Base-by-base conservation (phyloP, 2,329 filamentous ascomycete genomes). In the Acrodontium crateriforme region DNA sequence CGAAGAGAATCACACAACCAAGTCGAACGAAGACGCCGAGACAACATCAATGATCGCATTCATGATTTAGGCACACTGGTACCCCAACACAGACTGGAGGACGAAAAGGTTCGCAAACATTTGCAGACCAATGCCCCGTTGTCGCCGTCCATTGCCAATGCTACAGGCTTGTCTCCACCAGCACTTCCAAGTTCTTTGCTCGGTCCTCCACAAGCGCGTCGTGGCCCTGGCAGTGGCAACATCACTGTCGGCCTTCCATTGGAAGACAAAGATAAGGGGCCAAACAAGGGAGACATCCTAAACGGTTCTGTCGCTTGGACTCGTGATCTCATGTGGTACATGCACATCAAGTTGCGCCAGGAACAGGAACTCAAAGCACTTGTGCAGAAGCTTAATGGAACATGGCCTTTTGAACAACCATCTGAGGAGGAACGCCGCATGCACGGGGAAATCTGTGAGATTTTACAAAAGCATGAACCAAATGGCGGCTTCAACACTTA, bases 41-140 rank as follows among this genome's bases (percentile, higher is more conserved):
- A 95, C 60, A 95, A 95, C 52, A 98, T 98, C 64, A 98, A 98
- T 44, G 89, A 98, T 57, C 75, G 89, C 23, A 98, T 98, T 38
- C 87, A 95, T 49, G 89, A 98, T 49, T 69, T 98, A 6, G 93
- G 87, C 48, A 82, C 84, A 45, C 70, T 98, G 11, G 87, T 98
- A 2, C 89, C 89, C 14, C 69, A 77, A 35, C 89, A 98, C 55
- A 76, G 89, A 35, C 67, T 98, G 2, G 89, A 98, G 47, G 89
- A 95, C 49, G 89, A 98, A 58, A 94, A 93, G 60, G 80, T 95
- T 25, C 78, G 85, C 42, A 95, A 95, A 59, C 77, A 93, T 49
- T 77, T 95, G 29, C 74, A 87, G 46, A 95, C 85, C 49, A 92
- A 87, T 36, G 87, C 82, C 2, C 81, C 87, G 1, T 61, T 95